phyloP scores from a whole-genome alignment of 306 rosid genomes.

The Oemleria cerasiformis region DNA sequence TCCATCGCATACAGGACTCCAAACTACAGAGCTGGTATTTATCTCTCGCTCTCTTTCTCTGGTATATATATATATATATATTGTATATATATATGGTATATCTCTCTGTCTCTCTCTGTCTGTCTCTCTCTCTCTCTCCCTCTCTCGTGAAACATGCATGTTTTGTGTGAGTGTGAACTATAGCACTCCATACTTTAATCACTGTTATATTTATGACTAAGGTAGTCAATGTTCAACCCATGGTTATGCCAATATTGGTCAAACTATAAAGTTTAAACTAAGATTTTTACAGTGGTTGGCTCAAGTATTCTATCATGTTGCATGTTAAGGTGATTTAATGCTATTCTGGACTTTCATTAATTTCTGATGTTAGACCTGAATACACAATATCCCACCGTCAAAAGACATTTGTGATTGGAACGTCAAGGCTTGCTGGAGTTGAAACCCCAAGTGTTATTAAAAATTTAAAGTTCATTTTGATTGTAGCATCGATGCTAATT shows the following conservation, averaged over 20 bases:
- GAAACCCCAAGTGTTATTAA: neutral
- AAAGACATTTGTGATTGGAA: neutral
- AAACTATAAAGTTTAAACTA: neutral
- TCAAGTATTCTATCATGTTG: neutral
- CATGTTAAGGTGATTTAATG: neutral
- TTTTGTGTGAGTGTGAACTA: neutral
- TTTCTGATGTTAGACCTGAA: neutral
- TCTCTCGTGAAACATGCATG: neutral
- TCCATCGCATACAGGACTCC: slow-evolving; percentile 91
- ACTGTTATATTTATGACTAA: neutral
- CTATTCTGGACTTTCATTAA: neutral
- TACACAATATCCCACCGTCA: neutral
- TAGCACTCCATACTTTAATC: slow-evolving; percentile 2
- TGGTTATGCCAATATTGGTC: neutral
- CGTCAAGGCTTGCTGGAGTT: neutral
- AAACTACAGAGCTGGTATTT: slow-evolving; percentile 84
- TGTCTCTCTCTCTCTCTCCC: slow-evolving; percentile 5
- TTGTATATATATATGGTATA: neutral
- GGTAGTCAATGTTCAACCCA: neutral
- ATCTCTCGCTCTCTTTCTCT: neutral
- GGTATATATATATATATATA: slow-evolving; percentile 10
- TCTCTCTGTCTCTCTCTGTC: slow-evolving; percentile 22
- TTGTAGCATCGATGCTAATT: neutral
- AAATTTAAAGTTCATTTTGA: neutral
- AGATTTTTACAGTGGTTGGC: neutral